Percentiles rank a stretch among this genome's conserved stretches.
Evolutionary conservation across 176 grass and related monocot species (phyloP).

Genomic region (Musa beccarii): DNA sequence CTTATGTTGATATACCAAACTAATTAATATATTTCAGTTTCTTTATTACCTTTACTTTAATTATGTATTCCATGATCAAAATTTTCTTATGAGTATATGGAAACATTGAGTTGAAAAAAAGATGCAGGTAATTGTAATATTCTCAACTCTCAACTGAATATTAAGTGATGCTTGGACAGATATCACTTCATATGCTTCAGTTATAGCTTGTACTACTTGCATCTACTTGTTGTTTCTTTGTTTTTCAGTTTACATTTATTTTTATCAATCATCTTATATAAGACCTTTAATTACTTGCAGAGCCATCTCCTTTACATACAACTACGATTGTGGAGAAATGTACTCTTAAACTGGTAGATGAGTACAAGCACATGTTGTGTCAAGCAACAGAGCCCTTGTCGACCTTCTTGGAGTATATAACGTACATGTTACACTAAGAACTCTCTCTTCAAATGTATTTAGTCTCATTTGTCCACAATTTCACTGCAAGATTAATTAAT

Average conservation of each 20-base stretch:
- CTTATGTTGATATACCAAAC: too few species aligned
- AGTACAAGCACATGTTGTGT: slow-evolving; percentile 98
- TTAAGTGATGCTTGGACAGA: not conserved
- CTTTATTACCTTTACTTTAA: too few species aligned
- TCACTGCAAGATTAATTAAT: not conserved
- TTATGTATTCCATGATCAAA: too few species aligned
- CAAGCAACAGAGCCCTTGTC: slow-evolving; percentile 90
- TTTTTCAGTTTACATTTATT: not conserved
- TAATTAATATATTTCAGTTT: too few species aligned
- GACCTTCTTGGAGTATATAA: slow-evolving; percentile 90
- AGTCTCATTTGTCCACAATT: not conserved
- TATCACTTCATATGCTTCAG: not conserved
- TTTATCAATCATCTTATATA: slow-evolving; percentile 2
- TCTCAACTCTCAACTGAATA: too few species aligned
- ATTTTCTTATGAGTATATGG: too few species aligned
- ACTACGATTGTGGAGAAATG: slow-evolving; percentile 98
- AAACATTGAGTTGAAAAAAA: too few species aligned
- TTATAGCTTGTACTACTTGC: not conserved
- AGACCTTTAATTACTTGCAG: slow-evolving; percentile 32
- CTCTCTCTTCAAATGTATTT: not conserved
- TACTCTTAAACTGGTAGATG: slow-evolving; percentile 93
- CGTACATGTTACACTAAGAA: slow-evolving; percentile 29
- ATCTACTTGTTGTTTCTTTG: not conserved
- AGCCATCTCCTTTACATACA: slow-evolving; percentile 96
- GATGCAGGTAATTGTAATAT: too few species aligned